Evolutionary conservation across 768 basidiomycete genomes (phyloP), one percentile per base, ranked within the genome.

Genomic region (Coprinopsis cinerea): DNA sequence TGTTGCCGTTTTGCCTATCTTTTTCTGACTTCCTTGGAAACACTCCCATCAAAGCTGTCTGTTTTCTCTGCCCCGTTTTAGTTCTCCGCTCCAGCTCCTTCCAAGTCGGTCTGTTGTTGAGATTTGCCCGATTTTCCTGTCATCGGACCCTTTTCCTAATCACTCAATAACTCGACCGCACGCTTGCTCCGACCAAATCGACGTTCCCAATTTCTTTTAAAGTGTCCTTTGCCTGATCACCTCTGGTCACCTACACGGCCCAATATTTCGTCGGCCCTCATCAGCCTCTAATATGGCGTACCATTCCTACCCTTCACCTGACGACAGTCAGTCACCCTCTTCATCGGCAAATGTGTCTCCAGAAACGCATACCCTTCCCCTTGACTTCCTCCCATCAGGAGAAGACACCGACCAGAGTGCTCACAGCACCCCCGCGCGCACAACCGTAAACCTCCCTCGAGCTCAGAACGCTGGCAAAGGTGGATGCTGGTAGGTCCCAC

Each of bases 401-500:
- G 70, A 74, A 56, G 68, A 70, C 53, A 42, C 53, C 51, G 50
- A 49, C 34, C 60, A 56, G 39, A 71, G 70, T 56, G 57, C 67
- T 4, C 67, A 70, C 7, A 64, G 68, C n/a, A 78, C 77, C 13
- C 77, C 78, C 7, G 73, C 63, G 55, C 73, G 70, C 52, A 65
- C 71, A 42, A 67, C 73, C 14, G 66, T 71, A 35, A 78, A 78
- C 61, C 71, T 78, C 44, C 75, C 79, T 53, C 76, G 78, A 44
- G 72, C 70, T 43, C 65, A 71, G 37, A 73, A 77, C 13, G 75
- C 79, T 41, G 77, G 82, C 52, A 84, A 82, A 66, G 86, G 86
- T 55, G 87, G 87, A 37, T 88, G 87, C 68, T 89, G 87, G 87
- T 88, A 62, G 61, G 85, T 74, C 27, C 51, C 32, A 40, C 26